Percentiles rank a stretch among this genome's conserved stretches.
Conservation (phyloP, 345 rosid species). For the Reutealis trisperma region DNA sequence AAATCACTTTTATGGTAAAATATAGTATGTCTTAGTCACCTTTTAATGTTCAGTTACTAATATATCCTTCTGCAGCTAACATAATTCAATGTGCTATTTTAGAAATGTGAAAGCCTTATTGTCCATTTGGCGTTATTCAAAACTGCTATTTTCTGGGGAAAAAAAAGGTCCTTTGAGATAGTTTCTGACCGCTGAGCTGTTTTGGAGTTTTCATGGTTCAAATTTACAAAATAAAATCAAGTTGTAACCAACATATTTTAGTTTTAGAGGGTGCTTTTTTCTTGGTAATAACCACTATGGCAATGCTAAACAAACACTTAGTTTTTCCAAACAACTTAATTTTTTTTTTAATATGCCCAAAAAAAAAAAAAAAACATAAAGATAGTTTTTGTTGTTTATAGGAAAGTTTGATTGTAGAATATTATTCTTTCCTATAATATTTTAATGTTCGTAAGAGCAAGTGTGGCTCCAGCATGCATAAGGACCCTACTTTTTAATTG, state of each 20-base stretch:
- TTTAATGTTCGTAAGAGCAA: not conserved
- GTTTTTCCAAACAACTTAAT: too few relatives aligned
- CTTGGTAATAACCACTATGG: not conserved
- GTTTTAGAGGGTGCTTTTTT: not conserved
- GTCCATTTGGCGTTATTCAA: not conserved
- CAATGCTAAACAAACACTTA: not conserved
- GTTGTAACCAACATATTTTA: not conserved
- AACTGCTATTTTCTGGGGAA: not conserved
- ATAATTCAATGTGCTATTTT: not conserved
- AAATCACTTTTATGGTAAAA: conserved; percentile 85
- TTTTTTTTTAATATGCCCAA: not conserved
- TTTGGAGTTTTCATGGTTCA: not conserved
- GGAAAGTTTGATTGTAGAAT: not conserved
- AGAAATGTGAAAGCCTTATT: not conserved
- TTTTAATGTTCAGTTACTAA: conserved; percentile 19
- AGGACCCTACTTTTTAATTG: not conserved
- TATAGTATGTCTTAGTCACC: conserved; percentile 42
- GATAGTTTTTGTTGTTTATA: not conserved
- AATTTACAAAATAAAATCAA: not conserved
- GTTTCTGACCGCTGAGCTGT: not conserved
- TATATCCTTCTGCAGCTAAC: not conserved
- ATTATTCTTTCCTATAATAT: not conserved
- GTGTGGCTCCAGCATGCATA: not conserved
- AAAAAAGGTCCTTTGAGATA: too few relatives aligned
- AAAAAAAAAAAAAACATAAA: not conserved